Base-by-base conservation (phyloP, 2,329 filamentous ascomycete genomes). In the Fusarium fujikuroi region DNA sequence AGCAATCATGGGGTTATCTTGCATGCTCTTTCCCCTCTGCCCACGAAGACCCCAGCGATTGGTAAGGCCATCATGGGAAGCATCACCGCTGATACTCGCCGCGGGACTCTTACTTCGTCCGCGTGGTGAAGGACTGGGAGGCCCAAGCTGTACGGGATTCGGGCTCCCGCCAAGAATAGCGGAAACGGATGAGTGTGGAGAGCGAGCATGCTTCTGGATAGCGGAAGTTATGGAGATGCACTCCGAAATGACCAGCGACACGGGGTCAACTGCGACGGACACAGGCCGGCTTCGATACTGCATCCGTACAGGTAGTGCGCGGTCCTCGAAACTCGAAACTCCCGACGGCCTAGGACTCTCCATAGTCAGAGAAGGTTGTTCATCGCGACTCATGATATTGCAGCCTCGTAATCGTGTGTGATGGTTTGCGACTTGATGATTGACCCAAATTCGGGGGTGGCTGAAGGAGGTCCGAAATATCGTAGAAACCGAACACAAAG, bases 171-270 rank as follows among this genome's bases (percentile, higher is more conserved):
- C 96, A 37, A 99, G 87, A 69, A 99, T 99, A 60, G 95, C 95
- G 42, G 96, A 95, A 49, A 99, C 96, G 9, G 95, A 98, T 18
- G 95, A 97, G 81, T 98, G 95, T 53, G 95, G 94, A 87, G 95
- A 98, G 74, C 96, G 93, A 73, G 95, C 93, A 89, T 98, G 92
- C 85, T 99, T 99, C 79, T 97, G 95, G 89, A 99, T 98, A 69
- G 95, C 95, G 71, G 95, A 98, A 19, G 96, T 98, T 84, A 99
- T 95, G 50, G 95, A 95, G 80, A 98, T 98, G 83, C 96, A 99
- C 91, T 99, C 96, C 83, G 95, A 97, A 72, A 97, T 97, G 74
- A 99, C 95, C 77, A 99, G 87, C 54, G 95, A 95, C 64, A 97
- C 92, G 3, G 95, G 95, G 79, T 97, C 94, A 75, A 97, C 92